A percentile compares a stretch with the other conserved stretches of the same genome.
Evolutionary conservation across 164 flowering plant species (phyloP).

Genomic region (Magnolia changhungtana): DNA sequence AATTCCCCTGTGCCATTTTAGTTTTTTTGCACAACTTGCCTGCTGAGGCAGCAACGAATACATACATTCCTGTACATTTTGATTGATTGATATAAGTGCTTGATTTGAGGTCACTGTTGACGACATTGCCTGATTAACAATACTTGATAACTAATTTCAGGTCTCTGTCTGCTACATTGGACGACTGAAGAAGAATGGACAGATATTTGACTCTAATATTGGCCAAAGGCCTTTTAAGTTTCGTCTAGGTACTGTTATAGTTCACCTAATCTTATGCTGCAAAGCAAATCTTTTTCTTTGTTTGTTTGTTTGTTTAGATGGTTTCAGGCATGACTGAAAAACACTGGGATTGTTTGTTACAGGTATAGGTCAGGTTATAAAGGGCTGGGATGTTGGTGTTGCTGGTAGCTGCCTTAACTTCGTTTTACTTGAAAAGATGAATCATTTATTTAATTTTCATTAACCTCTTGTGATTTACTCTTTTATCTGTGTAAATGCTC

Average conservation of each 20-base stretch:
- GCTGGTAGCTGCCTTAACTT: constrained; percentile 42
- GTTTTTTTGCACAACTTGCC: not conserved
- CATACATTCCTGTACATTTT: not conserved
- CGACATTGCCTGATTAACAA: not conserved
- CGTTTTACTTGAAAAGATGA: too few species aligned
- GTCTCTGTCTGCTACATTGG: constrained; percentile 78
- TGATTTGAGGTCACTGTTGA: constrained; percentile 2
- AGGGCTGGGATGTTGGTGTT: constrained; percentile 94
- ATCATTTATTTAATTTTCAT: too few species aligned
- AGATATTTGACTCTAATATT: constrained; percentile 75
- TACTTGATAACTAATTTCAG: constrained; percentile 32
- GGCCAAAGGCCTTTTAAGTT: constrained; percentile 73
- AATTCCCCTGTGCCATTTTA: not conserved
- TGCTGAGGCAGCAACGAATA: not conserved
- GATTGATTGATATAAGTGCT: not conserved
- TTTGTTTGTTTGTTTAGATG: not conserved
- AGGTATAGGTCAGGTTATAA: constrained; percentile 84
- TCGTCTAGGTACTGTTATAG: constrained; percentile 58
- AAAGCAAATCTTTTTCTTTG: not conserved
- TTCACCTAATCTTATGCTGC: not conserved
- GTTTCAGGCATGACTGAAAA: not conserved
- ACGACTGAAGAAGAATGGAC: constrained; percentile 72
- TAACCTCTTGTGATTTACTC: too few species aligned
- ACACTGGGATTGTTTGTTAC: constrained; percentile 16
- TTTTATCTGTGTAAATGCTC: constrained; percentile 7